Evolutionary conservation across 345 rosid species (phyloP), one percentile per base, ranked within the genome.

Genomic region (Erysimum cheiranthoides): DNA sequence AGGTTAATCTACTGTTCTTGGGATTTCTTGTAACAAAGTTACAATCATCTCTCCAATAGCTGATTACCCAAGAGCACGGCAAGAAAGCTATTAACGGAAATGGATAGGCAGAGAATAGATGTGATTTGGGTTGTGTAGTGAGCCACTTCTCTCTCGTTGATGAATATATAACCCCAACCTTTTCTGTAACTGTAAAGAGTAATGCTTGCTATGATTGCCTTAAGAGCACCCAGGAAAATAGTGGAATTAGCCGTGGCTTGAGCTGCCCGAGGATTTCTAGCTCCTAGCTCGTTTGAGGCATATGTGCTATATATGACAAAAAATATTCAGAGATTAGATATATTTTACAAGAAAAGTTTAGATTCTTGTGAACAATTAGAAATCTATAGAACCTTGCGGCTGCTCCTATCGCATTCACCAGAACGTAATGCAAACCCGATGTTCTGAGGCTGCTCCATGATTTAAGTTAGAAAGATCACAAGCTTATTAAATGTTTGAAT

Each of bases 341-440:
- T n/a, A n/a, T n/a, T n/a, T n/a, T n/a, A n/a, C n/a, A n/a, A n/a
- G n/a, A n/a, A n/a, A n/a, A n/a, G n/a, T n/a, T n/a, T n/a, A n/a
- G n/a, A n/a, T n/a, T n/a, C n/a, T n/a, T n/a, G n/a, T n/a, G n/a
- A n/a, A n/a, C n/a, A n/a, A n/a, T n/a, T n/a, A n/a, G n/a, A n/a
- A n/a, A n/a, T n/a, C n/a, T n/a, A n/a, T n/a, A n/a, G n/a, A n/a
- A n/a, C 89, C 89, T 88, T 32, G 84, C 86, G 10, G 87, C 71
- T 51, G 86, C 86, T 66, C 85, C 84, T 38, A 85, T 52, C 4
- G 84, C 91, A 50, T 60, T 77, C 51, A 78, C 84, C 27, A 85
- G 14, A 30, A 66, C 63, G 34, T 32, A 85, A 78, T 84, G 86
- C 45, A 84, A 17, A 27, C n/a, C n/a, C n/a, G n/a, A n/a, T n/a